Evolutionary conservation across 257 asterid species (phyloP).

Genomic region (Solanum pennellii): DNA sequence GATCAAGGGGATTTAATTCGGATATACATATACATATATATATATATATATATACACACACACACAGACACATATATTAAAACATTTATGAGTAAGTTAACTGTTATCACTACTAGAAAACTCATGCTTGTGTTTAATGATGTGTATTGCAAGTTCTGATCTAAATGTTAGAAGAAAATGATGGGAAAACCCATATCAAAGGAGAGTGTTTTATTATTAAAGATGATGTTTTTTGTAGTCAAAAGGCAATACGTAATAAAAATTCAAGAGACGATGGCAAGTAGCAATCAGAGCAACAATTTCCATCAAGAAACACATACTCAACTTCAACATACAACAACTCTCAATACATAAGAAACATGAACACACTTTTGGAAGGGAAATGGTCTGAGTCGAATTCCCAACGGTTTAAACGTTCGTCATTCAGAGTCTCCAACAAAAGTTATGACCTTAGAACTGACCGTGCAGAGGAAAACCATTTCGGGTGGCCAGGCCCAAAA

Average conservation of each 20-base stretch:
- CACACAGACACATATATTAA: neutral
- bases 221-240: neutral
- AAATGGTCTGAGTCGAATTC: neutral
- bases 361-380: neutral
- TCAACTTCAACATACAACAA: neutral
- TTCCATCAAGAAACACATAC: neutral
- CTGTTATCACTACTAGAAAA: neutral
- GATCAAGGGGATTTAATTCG: neutral
- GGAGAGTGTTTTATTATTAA: neutral
- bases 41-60: neutral
- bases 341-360: neutral
- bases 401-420: neutral
- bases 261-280: neutral
- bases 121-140: neutral
- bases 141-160: neutral
- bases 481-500: neutral
- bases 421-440: neutral
- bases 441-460: neutral
- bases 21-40: neutral
- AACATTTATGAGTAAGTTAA: neutral
- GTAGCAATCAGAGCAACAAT: neutral
- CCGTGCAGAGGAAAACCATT: neutral
- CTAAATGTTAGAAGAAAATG: neutral
- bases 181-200: neutral
- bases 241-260: neutral